phyloP scores from a whole-genome alignment of 345 rosid genomes.

The Eucalyptus microcorys region DNA sequence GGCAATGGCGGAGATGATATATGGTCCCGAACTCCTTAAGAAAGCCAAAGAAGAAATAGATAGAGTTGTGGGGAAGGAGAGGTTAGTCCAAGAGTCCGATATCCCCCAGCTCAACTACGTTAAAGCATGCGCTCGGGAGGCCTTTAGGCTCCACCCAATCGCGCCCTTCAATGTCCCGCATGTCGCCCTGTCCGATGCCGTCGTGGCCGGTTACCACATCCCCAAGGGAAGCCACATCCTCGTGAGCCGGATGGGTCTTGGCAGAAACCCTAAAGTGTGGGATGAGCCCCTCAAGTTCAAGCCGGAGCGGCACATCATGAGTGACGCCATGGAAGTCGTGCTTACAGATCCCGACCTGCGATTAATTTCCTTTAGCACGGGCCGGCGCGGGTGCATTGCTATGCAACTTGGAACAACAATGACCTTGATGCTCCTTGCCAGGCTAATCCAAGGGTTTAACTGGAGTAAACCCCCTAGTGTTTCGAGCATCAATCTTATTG shows the following conservation, averaged over 20 bases:
- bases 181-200: background rate
- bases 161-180: background rate
- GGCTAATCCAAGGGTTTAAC: background rate
- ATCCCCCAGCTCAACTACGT: background rate
- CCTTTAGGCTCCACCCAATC: background rate
- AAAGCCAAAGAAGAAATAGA: background rate
- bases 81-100: background rate
- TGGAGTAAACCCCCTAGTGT: background rate
- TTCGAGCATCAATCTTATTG: background rate
- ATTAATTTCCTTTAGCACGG: background rate
- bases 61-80: background rate
- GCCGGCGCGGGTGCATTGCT: background rate
- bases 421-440: background rate
- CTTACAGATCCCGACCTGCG: background rate
- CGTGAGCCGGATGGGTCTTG: background rate
- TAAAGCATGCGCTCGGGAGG: background rate
- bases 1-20: background rate
- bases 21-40: background rate
- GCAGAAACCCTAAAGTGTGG: background rate
- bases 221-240: background rate
- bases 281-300: background rate
- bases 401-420: background rate
- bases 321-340: background rate
- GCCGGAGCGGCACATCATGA: background rate
- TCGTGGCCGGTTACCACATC: background rate